Percentiles rank a stretch among this genome's conserved stretches.
Conservation (phyloP, 208 protist genomes). For the Trypanosoma cruzi region DNA sequence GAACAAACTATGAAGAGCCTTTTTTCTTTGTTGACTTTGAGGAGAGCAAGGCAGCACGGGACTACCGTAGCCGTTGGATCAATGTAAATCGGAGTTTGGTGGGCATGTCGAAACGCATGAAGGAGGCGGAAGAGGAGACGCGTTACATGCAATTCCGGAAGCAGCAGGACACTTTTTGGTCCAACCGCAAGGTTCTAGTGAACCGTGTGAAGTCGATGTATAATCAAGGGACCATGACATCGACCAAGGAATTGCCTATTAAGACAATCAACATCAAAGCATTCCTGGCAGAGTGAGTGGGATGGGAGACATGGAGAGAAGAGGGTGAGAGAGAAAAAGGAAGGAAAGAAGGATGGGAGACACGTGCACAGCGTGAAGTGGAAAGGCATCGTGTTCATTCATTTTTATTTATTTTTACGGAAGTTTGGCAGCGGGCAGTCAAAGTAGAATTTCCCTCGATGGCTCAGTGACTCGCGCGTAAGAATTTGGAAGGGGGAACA, state of each 20-base stretch:
- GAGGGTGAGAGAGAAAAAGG: background rate
- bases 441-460: too few species aligned
- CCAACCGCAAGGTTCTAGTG: constrained; percentile 87
- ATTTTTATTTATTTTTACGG: too few species aligned
- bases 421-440: too few species aligned
- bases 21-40: constrained; percentile 92
- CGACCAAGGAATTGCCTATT: constrained; percentile 79
- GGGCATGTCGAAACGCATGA: constrained; percentile 87
- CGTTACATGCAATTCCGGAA: constrained; percentile 88
- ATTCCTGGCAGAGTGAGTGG: constrained; percentile 61
- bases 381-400: background rate
- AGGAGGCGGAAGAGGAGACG: constrained; percentile 88
- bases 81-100: constrained; percentile 91
- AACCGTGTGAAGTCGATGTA: constrained; percentile 93
- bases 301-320: background rate
- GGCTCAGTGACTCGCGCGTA: too few species aligned
- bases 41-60: constrained; percentile 84
- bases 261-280: constrained; percentile 90
- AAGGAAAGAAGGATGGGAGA: background rate
- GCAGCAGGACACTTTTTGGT: constrained; percentile 91
- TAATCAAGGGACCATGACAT: constrained; percentile 77
- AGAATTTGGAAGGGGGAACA: too few species aligned
- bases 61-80: constrained; percentile 92
- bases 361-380: constrained; percentile 27
- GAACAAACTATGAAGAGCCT: constrained; percentile 91